Evolutionary conservation across 345 rosid species (phyloP).

Genomic region (Brassica juncea): DNA sequence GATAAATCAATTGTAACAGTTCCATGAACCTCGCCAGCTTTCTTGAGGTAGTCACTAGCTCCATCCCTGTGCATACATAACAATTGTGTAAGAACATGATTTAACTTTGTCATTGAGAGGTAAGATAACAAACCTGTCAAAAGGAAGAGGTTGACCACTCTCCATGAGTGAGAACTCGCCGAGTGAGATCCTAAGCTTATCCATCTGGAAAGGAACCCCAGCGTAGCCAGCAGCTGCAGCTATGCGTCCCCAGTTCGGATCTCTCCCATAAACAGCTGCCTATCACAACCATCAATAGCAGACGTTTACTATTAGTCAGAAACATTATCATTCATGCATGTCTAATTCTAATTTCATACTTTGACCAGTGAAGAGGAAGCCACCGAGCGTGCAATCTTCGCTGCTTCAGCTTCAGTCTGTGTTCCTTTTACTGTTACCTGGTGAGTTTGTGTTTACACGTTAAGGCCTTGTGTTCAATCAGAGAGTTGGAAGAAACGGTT

Average conservation of each 20-base stretch:
- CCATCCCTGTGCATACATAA: slow-evolving; percentile 48
- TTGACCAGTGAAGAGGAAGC: slow-evolving; percentile 96
- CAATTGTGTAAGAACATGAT: slow-evolving; percentile 2
- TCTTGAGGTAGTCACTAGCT: slow-evolving; percentile 71
- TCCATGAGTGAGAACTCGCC: slow-evolving; percentile 88
- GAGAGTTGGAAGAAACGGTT: neutral
- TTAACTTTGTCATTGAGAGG: neutral
- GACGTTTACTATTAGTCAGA: neutral
- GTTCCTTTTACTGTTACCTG: slow-evolving; percentile 80
- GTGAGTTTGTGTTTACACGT: neutral
- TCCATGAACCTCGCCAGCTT: slow-evolving; percentile 82
- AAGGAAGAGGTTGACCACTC: slow-evolving; percentile 83
- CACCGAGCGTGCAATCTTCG: slow-evolving; percentile 86
- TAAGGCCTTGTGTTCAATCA: neutral
- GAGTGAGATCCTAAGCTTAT: slow-evolving; percentile 63
- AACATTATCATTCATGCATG: slow-evolving; percentile 15
- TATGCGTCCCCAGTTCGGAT: slow-evolving; percentile 96
- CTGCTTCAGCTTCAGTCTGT: slow-evolving; percentile 71
- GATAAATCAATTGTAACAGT: slow-evolving; percentile 63
- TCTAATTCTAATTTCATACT: slow-evolving; percentile 44
- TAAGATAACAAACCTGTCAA: slow-evolving; percentile 60
- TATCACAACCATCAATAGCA: slow-evolving; percentile 35
- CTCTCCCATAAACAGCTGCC: slow-evolving; percentile 97
- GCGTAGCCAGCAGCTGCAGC: slow-evolving; percentile 97
- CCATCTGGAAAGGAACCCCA: slow-evolving; percentile 62